Evolutionary conservation across 129 eudicot genomes (phyloP).

Genomic region (Centaurea solstitialis): DNA sequence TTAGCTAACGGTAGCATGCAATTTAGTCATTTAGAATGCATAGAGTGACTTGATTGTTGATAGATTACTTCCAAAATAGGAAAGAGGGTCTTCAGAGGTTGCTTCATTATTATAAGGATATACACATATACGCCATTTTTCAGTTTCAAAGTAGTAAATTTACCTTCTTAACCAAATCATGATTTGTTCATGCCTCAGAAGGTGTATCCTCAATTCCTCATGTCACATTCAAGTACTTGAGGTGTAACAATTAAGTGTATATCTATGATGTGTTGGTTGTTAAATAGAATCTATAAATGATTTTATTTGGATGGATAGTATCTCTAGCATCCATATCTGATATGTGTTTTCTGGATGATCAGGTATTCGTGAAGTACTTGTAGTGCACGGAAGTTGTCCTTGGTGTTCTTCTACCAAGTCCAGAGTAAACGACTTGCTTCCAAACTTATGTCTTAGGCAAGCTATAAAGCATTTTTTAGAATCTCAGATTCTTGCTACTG

Average conservation of each 20-base stretch:
- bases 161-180: not conserved
- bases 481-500: not conserved
- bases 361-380: slow-evolving; percentile 58
- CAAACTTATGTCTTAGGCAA: slow-evolving; percentile 36
- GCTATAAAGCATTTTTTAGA: not conserved
- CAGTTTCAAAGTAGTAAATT: not conserved
- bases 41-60: not conserved
- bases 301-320: not conserved
- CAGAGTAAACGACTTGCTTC: slow-evolving; percentile 53
- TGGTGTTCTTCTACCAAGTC: slow-evolving; percentile 58
- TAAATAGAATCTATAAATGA: not conserved
- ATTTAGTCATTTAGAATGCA: not conserved
- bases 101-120: not conserved
- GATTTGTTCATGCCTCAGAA: not conserved
- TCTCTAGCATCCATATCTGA: slow-evolving; percentile 1
- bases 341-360: slow-evolving; percentile 5
- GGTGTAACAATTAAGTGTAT: not conserved
- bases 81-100: not conserved
- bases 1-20: not conserved
- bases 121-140: too few species aligned
- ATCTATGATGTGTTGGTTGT: not conserved
- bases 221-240: not conserved
- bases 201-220: not conserved
- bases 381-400: slow-evolving; percentile 53
- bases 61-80: not conserved